Conservation (phyloP, 2,329 filamentous ascomycete species). For the Claviceps citrina region DNA sequence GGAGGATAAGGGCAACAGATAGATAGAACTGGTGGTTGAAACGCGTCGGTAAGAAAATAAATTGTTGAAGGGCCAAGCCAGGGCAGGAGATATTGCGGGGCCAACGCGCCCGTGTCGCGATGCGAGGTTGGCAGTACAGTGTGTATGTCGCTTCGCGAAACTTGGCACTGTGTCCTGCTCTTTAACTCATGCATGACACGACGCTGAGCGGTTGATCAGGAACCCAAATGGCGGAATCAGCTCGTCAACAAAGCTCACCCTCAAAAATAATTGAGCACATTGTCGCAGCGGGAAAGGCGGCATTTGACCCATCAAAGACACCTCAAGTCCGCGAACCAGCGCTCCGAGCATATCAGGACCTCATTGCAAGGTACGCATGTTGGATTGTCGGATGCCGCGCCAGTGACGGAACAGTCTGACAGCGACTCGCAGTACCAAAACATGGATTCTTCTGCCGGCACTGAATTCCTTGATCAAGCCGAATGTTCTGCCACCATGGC, state of each 20-base stretch:
- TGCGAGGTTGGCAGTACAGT: background rate
- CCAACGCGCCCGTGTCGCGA: conserved; percentile 4
- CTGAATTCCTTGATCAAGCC: conserved; percentile 51
- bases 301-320: conserved; percentile 30
- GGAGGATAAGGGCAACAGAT: background rate
- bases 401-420: conserved; percentile 1
- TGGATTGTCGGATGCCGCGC: conserved; percentile 6
- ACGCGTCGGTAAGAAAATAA: background rate
- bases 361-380: conserved; percentile 30
- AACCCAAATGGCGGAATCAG: conserved; percentile 15
- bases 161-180: background rate
- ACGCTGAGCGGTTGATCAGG: no score
- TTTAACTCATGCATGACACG: no score
- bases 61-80: background rate
- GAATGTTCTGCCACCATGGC: conserved; percentile 40
- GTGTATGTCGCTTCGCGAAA: background rate
- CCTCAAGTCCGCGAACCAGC: conserved; percentile 20
- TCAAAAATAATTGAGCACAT: conserved; percentile 20
- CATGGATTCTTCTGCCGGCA: conserved; percentile 42
- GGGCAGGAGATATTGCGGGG: background rate
- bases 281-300: conserved; percentile 28
- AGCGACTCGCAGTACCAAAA: conserved; percentile 15
- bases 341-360: conserved; percentile 26
- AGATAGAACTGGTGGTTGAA: background rate
- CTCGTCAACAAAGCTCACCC: conserved; percentile 9